Percentiles rank a stretch among this genome's conserved stretches.
These are phyloP conservation scores for Trichomonas gallinae DNA, from an alignment of 208 protist species.

Conservation along the genomic window DNA sequence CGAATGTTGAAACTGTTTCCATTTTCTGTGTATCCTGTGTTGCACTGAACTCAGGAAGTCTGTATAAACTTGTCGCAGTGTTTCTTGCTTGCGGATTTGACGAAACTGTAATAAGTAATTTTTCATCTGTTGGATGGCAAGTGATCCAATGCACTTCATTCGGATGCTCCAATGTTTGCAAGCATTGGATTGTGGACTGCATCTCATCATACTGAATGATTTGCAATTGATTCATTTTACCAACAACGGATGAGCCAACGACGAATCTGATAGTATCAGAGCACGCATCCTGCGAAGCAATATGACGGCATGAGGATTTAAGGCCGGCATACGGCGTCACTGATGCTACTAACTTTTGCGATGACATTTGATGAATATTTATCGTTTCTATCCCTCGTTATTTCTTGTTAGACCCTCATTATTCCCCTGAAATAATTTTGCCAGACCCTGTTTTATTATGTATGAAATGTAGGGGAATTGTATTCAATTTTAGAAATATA, in stretches of 20 bases:
- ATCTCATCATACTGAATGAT: background rate
- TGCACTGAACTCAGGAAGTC: background rate
- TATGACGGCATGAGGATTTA: background rate
- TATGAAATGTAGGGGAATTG: no score
- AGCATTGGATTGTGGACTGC: background rate
- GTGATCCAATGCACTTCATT: background rate
- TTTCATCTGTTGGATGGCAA: background rate
- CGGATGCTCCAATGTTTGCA: background rate
- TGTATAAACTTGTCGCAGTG: background rate
- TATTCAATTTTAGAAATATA: no score
- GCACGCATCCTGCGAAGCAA: background rate
- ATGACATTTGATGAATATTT: background rate
- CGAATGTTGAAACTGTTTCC: background rate
- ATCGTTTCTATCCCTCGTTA: no score
- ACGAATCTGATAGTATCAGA: background rate
- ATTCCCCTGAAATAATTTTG: no score
- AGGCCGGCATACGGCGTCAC: background rate
- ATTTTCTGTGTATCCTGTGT: background rate
- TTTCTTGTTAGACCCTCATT: no score
- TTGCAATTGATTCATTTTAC: slow-evolving; percentile 13
- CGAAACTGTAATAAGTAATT: background rate
- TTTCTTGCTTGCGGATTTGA: background rate
- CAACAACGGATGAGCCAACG: background rate
- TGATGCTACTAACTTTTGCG: background rate
- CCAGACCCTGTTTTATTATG: no score